Evolutionary conservation across 768 basidiomycete genomes (phyloP).

Genomic region (Amanita phalloides): DNA sequence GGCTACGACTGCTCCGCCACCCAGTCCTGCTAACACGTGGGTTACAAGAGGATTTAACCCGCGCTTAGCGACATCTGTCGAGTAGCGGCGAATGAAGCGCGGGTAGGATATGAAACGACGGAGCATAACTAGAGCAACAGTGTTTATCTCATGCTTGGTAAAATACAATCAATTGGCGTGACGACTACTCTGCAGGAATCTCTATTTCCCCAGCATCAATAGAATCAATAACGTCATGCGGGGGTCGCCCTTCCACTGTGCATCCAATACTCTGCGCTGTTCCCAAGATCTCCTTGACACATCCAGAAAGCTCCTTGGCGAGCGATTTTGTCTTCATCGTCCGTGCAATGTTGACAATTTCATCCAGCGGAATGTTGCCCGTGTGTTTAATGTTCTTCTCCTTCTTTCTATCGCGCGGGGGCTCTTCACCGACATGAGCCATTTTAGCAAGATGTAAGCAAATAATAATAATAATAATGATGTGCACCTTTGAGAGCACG

Average conservation of each 20-base stretch:
- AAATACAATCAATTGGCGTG: slow-evolving; percentile 7
- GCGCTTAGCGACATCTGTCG: too few relatives aligned
- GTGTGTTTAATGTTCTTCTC: slow-evolving; percentile 99
- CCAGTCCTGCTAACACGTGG: too few relatives aligned
- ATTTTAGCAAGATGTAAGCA: slow-evolving; percentile 1
- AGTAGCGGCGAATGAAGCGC: too few relatives aligned
- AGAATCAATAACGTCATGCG: slow-evolving; percentile 87
- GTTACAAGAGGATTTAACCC: too few relatives aligned
- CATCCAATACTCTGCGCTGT: slow-evolving; percentile 96
- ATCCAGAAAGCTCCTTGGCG: slow-evolving; percentile 82
- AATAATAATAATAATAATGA: neutral
- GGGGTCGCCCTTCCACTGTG: slow-evolving; percentile 87
- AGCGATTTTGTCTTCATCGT: slow-evolving; percentile 93
- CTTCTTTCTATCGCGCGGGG: slow-evolving; percentile 99
- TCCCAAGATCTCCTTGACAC: slow-evolving; percentile 95
- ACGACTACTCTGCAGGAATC: slow-evolving; percentile 71
- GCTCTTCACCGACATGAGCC: slow-evolving; percentile 45
- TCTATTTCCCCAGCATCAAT: slow-evolving; percentile 81
- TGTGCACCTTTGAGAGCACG: slow-evolving; percentile 90
- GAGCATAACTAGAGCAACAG: too few relatives aligned
- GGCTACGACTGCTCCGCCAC: too few relatives aligned
- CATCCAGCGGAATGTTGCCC: slow-evolving; percentile 89
- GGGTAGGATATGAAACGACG: too few relatives aligned
- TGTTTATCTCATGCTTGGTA: too few relatives aligned
- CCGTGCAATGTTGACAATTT: slow-evolving; percentile 92